Percentiles rank a stretch among this genome's conserved stretches.
These are phyloP conservation scores for Fagopyrum tataricum DNA, from an alignment of 148 eudicot species.

Conservation along the genomic window DNA sequence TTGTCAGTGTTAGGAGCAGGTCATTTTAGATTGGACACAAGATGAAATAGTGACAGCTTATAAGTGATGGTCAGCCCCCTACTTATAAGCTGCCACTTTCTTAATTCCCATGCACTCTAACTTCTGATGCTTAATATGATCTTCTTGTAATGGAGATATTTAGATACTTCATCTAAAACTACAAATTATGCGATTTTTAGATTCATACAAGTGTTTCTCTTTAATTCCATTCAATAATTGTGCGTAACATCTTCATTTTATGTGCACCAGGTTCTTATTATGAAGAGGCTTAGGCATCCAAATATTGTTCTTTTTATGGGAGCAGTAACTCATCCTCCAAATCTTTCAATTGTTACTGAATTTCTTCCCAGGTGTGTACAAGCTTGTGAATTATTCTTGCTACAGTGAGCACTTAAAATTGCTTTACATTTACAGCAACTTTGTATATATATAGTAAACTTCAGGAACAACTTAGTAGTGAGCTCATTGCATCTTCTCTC, in stretches of 20 bases:
- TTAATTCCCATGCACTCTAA: background rate
- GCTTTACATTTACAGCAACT: background rate
- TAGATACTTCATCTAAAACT: background rate
- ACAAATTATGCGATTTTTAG: background rate
- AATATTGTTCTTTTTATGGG: constrained; percentile 97
- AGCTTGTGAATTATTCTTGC: background rate
- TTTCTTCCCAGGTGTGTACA: constrained; percentile 89
- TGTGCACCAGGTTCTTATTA: constrained; percentile 54
- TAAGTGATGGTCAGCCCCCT: background rate
- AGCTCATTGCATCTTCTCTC: background rate
- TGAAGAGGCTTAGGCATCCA: constrained; percentile 87
- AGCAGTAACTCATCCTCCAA: constrained; percentile 88
- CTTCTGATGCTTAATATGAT: background rate
- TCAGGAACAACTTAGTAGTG: background rate
- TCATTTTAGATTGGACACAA: background rate
- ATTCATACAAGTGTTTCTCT: background rate
- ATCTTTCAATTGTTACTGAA: constrained; percentile 87
- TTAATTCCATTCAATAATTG: background rate
- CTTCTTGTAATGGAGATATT: background rate
- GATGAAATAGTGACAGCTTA: background rate
- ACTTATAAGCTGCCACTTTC: background rate
- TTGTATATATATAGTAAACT: background rate
- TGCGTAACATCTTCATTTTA: background rate
- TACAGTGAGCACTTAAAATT: background rate
- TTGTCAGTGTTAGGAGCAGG: background rate